Conservation (phyloP, 2,329 filamentous ascomycete species). For the Colletotrichum gloeosporioides region DNA sequence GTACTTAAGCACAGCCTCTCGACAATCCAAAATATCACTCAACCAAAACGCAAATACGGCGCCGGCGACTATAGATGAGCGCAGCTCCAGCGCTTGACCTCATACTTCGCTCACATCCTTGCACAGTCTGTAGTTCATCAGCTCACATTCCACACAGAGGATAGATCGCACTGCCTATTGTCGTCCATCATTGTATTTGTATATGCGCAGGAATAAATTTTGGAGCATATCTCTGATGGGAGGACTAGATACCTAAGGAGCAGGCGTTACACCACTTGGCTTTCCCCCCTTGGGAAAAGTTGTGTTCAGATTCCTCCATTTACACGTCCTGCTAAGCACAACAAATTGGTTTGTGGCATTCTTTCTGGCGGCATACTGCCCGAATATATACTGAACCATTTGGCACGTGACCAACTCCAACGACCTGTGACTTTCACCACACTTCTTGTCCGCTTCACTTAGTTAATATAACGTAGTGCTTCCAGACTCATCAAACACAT, state of each 20-base stretch:
- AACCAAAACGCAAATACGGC: background rate
- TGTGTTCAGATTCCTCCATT: too few species aligned
- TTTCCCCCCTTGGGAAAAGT: too few species aligned
- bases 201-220: accelerated
- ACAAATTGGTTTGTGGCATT: background rate
- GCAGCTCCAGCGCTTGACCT: background rate
- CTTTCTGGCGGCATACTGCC: background rate
- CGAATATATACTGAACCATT: accelerated
- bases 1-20: background rate
- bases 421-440: too few species aligned
- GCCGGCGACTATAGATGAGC: background rate
- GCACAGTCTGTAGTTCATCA: background rate
- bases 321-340: too few species aligned
- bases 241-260: background rate
- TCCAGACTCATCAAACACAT: background rate
- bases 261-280: too few species aligned
- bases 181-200: background rate
- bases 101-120: background rate
- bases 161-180: background rate
- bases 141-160: background rate
- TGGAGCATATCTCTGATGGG: background rate
- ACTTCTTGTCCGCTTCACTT: background rate
- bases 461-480: accelerated
- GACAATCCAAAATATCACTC: accelerated
- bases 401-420: accelerated